Base-by-base conservation (phyloP, 495 filamentous ascomycete genomes). In the Articulospora tetracladia region DNA sequence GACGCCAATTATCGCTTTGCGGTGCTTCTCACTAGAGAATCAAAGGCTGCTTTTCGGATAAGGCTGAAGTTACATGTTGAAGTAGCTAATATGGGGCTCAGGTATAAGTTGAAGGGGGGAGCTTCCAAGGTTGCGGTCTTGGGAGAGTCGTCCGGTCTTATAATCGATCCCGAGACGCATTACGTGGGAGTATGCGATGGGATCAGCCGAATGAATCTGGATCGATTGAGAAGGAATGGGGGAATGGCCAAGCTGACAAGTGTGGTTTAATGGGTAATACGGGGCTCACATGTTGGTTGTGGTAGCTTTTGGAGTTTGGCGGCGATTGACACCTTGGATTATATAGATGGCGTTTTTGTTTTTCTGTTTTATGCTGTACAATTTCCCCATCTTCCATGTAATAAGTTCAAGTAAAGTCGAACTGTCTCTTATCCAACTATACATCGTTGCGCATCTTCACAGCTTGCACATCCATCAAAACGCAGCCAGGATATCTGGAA, bases 1-100 rank as follows among this genome's bases (percentile, higher is more conserved):
- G 32, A 55, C 10, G n/a, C 53, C 3, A 55, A 55, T 23, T 41
- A 55, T 24, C 53, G 53, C 3, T 41, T 55, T 22, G 53, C 53
- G 2, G 53, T 55, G 2, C 53, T 41, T 1, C 6, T 55, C 3
- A 55, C 53, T 6, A 30, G 28, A 24, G 30, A 41, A 24, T 20
- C 22, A 13, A 3, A 55, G 17, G 26, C 28, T 8, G 27, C 26
- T 15, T 55, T 55, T 17, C 27, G 30, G 32, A 23, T 34, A 1
- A 3, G 32, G 3, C 22, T 55, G 3, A 22, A 39, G n/a, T 23
- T 55, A 7, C 13, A 10, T 20, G 53, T 55, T 24, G 4, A 55
- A 39, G 53, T 25, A 0, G 53, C 39, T 7, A 44, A 44, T 44
- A 44, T 44, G 39, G 39, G 53, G 3, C 25, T 30, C 12, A 55